A percentile compares a stretch with the other conserved stretches of the same genome.
phyloP scores from a whole-genome alignment of 306 rosid genomes.

The Vigna hirtella region DNA sequence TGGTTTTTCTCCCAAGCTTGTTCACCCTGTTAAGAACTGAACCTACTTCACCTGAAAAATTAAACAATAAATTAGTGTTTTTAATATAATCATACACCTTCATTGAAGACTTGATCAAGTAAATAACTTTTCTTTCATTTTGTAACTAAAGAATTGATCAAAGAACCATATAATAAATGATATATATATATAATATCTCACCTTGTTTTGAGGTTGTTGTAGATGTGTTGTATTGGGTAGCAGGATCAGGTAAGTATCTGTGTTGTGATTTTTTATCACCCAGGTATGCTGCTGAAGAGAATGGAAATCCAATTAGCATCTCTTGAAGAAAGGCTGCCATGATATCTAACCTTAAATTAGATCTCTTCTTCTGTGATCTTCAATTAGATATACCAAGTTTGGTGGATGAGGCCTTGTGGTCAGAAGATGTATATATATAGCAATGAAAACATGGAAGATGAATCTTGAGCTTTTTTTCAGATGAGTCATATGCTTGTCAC shows the following conservation, averaged over 20 bases:
- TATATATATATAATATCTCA: neutral
- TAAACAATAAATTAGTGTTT: neutral
- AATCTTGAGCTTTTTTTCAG: slow-evolving; percentile 31
- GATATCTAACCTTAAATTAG: neutral
- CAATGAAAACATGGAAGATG: neutral
- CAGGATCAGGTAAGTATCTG: slow-evolving; percentile 36
- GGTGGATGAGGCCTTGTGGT: neutral
- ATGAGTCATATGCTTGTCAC: slow-evolving; percentile 28
- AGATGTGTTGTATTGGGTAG: slow-evolving; percentile 16
- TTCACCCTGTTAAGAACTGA: slow-evolving; percentile 45
- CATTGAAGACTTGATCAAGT: neutral
- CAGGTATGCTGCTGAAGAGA: slow-evolving; percentile 35
- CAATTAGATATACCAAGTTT: neutral
- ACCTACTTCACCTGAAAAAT: slow-evolving; percentile 45
- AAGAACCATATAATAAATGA: neutral
- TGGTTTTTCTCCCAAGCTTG: slow-evolving; percentile 44
- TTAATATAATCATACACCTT: neutral
- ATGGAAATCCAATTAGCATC: slow-evolving; percentile 34
- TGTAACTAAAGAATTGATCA: neutral
- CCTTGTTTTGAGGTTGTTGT: slow-evolving; percentile 43
- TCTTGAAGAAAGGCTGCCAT: slow-evolving; percentile 47
- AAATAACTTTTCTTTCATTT: neutral
- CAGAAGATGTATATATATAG: slow-evolving; percentile 22
- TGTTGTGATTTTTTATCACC: slow-evolving; percentile 8
- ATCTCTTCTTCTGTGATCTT: neutral